Evolutionary conservation across 257 asterid species (phyloP), one percentile per base, ranked within the genome.

Genomic region (Capsicum rhomboideum): DNA sequence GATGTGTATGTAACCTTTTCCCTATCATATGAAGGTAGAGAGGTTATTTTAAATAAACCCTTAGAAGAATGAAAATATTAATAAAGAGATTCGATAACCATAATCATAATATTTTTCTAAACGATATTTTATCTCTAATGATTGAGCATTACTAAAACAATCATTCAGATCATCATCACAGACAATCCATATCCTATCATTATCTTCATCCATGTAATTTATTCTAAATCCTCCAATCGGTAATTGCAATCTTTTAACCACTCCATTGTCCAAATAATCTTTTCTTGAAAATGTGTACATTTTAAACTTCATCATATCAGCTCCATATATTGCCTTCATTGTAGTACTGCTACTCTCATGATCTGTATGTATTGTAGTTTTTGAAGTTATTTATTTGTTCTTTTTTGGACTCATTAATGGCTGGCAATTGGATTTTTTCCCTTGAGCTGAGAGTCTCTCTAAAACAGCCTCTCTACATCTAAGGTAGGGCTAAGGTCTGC

Each of bases 311-410:
- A 82, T 44, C 79, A 64, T 66, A 29, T 66, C 79, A 10, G 31
- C 79, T 66, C 64, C 79, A 82, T 66, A 82, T 46, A 52, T 44
- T 29, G 79, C 84, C 79, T 82, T 82, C 23, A 82, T 46, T 29
- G 79, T 82, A 2, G 66, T 34, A 34, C 40, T 34, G 40, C 40
- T 34, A 34, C 40, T 34, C 40, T 34, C 40, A 34, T 34, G 29
- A 16, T 50, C 42, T 50, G 40, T 10, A 4, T 77, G 46, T 26
- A 3, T 26, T 16, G 61, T 50, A 49, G 46, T 9, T 26, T 10
- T 46, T 77, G 46, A 77, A 49, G 46, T 54, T 26, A 50, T 52
- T 26, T 46, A 53, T 50, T 26, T 75, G 16, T 50, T 50, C 44
- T 77, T 77, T 44, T 50, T 77, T 16, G 82, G 40, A 50, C 50